Base-by-base conservation (phyloP, 1,139 yeast species). In the Geotrichum candidum region DNA sequence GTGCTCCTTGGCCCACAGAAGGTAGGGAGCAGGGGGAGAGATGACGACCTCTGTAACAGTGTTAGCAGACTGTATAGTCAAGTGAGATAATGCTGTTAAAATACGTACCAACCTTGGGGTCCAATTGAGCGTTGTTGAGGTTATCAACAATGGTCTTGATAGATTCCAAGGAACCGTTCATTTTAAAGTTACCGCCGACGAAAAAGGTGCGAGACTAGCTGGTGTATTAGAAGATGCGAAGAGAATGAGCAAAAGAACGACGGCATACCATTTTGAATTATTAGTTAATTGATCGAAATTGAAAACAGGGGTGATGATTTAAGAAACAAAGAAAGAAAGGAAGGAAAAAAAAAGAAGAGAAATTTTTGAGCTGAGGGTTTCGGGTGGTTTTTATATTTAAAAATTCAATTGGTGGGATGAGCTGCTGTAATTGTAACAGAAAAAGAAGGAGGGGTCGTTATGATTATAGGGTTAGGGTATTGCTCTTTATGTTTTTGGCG, bases 1-100 rank as follows among this genome's bases (percentile, higher is more conserved):
- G 80, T 86, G 85, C 65, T 84, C 83, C 72, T 84, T 87, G 63
- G 97, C 87, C 77, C 85, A 84, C 66, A 83, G 82, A 70, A 94
- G 78, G 86, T 94, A 94, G 71, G 96, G 90, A 67, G 96, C 90
- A 67, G 99, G 98, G 66, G 99, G 99, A 71, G 96, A 87, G 78
- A 94, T 84, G 68, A 94, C 99, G 68, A 94, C 97, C 80, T 94
- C 95, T 59, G 51, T 15, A 46, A 29, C 1, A 18, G 11, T 57
- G 45, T 15, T 11, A 27, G 29, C 5, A 31, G 3, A 9, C 54
- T 33, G 33, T 7, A 84, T 86, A 27, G 54, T 15, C 9, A 11
- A 35, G 25, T 23, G 48, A 62, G 65, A 23, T 51, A 58, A 64
- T 69, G 56, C 76, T 76, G 4, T 33, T 27, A 18, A 18, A 22